Conservation (phyloP, 2,329 filamentous ascomycete genomes). For the Fusarium pininemorale region DNA sequence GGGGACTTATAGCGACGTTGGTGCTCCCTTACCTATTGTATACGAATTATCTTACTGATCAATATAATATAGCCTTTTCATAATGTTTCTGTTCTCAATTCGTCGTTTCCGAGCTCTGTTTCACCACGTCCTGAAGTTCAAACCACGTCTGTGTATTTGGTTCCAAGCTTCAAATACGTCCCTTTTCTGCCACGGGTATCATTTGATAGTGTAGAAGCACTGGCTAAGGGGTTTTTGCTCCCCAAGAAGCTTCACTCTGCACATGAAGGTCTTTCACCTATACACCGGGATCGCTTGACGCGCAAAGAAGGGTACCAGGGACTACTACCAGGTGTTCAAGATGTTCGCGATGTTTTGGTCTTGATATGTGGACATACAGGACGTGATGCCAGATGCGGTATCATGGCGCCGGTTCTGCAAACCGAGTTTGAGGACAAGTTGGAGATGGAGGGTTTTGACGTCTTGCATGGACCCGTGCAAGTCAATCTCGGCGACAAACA, state of each 20-base stretch:
- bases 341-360: constrained; percentile 75
- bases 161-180: constrained; percentile 86
- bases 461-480: constrained; percentile 58
- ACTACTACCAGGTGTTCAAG: constrained; percentile 65
- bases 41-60: constrained; percentile 52
- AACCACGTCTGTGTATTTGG: constrained; percentile 75
- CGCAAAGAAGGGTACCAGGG: constrained; percentile 62
- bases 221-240: constrained; percentile 73
- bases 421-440: constrained; percentile 74
- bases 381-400: constrained; percentile 83
- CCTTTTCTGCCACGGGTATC: constrained; percentile 73
- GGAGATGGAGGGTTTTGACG: constrained; percentile 56
- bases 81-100: constrained; percentile 79
- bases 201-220: constrained; percentile 62
- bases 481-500: constrained; percentile 31
- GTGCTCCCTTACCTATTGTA: constrained; percentile 27
- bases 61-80: constrained; percentile 76
- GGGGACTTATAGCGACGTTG: constrained; percentile 73
- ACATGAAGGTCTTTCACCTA: constrained; percentile 67
- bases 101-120: constrained; percentile 74
- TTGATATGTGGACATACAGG: constrained; percentile 89
- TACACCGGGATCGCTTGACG: constrained; percentile 62
- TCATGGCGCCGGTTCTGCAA: constrained; percentile 78
- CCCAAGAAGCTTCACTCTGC: constrained; percentile 69
- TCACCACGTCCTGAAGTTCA: constrained; percentile 55